phyloP scores from a whole-genome alignment of 176 grass and related monocot genomes.

The Triticum turgidum region DNA sequence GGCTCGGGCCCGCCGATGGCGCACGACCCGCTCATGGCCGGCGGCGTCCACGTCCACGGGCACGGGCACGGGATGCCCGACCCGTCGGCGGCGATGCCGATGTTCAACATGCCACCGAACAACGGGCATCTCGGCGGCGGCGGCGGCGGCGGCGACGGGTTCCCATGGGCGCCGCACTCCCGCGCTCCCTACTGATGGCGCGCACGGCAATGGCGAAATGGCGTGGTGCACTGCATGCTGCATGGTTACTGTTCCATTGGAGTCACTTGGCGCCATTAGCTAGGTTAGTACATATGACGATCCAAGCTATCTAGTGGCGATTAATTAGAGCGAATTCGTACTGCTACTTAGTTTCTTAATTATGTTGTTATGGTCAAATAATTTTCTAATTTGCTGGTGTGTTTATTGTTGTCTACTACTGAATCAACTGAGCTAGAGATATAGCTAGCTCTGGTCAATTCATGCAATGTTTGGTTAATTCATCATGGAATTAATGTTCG shows the following conservation, averaged over 20 bases:
- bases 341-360: background rate
- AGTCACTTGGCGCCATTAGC: slow-evolving; percentile 22
- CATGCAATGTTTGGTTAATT: background rate
- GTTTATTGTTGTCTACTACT: slow-evolving; percentile 40
- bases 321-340: slow-evolving; percentile 26
- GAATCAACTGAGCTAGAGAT: slow-evolving; percentile 31
- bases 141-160: slow-evolving; percentile 43
- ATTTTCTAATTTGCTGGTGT: slow-evolving; percentile 30
- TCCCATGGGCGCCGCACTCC: slow-evolving; percentile 59
- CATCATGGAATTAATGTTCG: no score
- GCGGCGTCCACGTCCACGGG: background rate
- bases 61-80: slow-evolving; percentile 53
- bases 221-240: background rate
- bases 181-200: slow-evolving; percentile 62
- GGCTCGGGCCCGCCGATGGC: slow-evolving; percentile 26
- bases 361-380: slow-evolving; percentile 27
- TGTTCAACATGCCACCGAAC: slow-evolving; percentile 61
- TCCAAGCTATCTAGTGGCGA: slow-evolving; percentile 26
- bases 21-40: slow-evolving; percentile 49
- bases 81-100: slow-evolving; percentile 59
- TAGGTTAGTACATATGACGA: slow-evolving; percentile 62
- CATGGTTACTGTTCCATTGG: slow-evolving; percentile 64
- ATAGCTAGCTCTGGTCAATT: slow-evolving; percentile 14
- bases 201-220: background rate
- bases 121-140: slow-evolving; percentile 59